Evolutionary conservation across 2,329 filamentous ascomycete species (phyloP), one percentile per base, ranked within the genome.

Genomic region (Penicillium palitans): DNA sequence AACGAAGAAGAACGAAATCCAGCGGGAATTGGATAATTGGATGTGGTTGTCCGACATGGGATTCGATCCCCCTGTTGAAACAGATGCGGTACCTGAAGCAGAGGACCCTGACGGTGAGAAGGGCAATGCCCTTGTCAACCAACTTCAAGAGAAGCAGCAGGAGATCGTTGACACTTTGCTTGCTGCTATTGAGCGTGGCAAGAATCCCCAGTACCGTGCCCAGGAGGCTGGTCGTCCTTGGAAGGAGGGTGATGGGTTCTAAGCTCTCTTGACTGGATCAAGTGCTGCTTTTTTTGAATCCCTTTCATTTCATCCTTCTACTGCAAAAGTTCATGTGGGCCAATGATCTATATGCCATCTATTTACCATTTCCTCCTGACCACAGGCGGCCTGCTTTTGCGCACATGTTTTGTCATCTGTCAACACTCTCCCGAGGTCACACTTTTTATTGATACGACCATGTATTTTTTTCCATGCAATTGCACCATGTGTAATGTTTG

Each of bases 201-300:
- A 76, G 40, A 77, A 85, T 66, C 81, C 83, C 0, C 73, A 66
- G 61, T 74, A 79, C 53, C 73, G 84, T 57, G 84, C 84, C 1
- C 57, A 73, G 61, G 83, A 85, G 65, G 77, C 76, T 9, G 83
- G 83, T 37, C 77, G 83, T 52, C 71, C 74, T 45, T 86, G 82
- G 83, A 79, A 79, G 39, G 80, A 83, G 44, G 83, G 81, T 1
- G 82, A 84, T 69, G 81, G 81, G 3, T 85, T 80, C 66, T 85
- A 70, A 77, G 35, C 31, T 40, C 9, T 15, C 31, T 54, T 54
- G 44, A 17, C 55, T 42, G 50, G 50, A 52, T 45, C 54, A 45
- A 52, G 47, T 13, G 19, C 51, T 27, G 41, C 42, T 40, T 48
- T 35, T 4, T 31, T 9, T 12, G 6, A 2, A 0, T 9, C 12